phyloP scores from a whole-genome alignment of 2,329 filamentous ascomycete species.

The Colletotrichum camelliae region DNA sequence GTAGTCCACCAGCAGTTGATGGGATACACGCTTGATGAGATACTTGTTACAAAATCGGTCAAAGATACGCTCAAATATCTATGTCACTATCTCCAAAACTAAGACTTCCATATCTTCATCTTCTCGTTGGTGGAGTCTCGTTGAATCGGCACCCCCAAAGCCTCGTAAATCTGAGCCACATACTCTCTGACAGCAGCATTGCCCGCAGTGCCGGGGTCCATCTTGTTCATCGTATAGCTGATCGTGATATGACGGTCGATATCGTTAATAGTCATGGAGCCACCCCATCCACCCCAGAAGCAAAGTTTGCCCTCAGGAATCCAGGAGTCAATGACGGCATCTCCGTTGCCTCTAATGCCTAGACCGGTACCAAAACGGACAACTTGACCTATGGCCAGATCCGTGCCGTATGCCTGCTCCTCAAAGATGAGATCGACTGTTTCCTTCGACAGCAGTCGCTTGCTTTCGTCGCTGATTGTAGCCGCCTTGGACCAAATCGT shows the following conservation, averaged over 20 bases:
- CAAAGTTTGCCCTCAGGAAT: conserved; percentile 35
- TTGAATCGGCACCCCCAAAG: neutral
- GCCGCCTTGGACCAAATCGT: conserved; percentile 40
- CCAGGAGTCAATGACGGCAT: conserved; percentile 28
- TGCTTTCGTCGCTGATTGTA: conserved; percentile 25
- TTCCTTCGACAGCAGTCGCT: conserved; percentile 39
- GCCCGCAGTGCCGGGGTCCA: conserved; percentile 26
- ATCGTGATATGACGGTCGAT: conserved; percentile 45
- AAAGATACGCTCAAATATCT: no score
- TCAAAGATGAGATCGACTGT: conserved; percentile 50
- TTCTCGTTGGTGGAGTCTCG: neutral
- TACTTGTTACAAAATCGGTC: no score
- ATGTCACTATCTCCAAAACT: no score
- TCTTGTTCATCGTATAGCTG: conserved; percentile 51
- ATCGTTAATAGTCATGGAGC: conserved; percentile 49
- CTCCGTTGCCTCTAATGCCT: conserved; percentile 34
- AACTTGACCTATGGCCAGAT: conserved; percentile 39
- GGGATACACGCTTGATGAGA: no score
- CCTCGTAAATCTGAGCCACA: conserved; percentile 9
- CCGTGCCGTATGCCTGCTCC: conserved; percentile 45
- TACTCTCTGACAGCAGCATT: neutral
- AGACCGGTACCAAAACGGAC: conserved; percentile 49
- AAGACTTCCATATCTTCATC: neutral
- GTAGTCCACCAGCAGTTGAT: no score
- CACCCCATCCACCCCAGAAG: conserved; percentile 53